Conservation (phyloP, 2,329 filamentous ascomycete species). For the Pestalotiopsis sp. region DNA sequence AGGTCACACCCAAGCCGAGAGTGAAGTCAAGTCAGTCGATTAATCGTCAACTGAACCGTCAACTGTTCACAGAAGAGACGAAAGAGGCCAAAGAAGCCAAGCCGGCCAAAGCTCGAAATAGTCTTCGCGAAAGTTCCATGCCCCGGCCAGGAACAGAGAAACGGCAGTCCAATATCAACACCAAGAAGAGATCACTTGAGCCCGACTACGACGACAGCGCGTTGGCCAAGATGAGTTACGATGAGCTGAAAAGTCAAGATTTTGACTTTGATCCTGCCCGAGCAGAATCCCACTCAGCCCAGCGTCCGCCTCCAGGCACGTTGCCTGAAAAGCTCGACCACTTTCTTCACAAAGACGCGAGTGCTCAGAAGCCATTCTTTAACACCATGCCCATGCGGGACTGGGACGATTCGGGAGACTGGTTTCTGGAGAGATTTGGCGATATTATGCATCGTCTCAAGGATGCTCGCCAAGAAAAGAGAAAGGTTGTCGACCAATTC, state of each 20-base stretch:
- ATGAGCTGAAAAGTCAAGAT: constrained; percentile 49
- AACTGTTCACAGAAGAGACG: constrained; percentile 25
- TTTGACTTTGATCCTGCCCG: constrained; percentile 61
- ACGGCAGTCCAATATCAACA: constrained; percentile 17
- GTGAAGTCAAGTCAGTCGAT: constrained; percentile 25
- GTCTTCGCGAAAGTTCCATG: constrained; percentile 19
- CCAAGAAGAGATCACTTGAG: constrained; percentile 29
- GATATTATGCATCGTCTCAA: constrained; percentile 50
- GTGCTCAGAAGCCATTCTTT: constrained; percentile 50
- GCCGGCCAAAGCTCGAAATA: constrained; percentile 12
- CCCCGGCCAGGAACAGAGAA: constrained; percentile 25
- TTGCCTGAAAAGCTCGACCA: constrained; percentile 52
- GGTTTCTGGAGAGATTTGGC: constrained; percentile 58
- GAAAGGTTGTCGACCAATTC: constrained; percentile 50
- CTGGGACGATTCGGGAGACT: constrained; percentile 62
- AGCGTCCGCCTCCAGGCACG: constrained; percentile 37
- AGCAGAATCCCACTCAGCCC: constrained; percentile 37
- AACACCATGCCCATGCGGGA: constrained; percentile 54
- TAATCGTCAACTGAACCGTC: constrained; percentile 28
- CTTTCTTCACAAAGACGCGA: constrained; percentile 42
- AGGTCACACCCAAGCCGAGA: constrained; percentile 27
- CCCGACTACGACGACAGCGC: constrained; percentile 60
- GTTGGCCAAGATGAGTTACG: constrained; percentile 55
- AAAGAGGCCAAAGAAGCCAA: constrained; percentile 8
- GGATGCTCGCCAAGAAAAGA: constrained; percentile 50